Evolutionary conservation across 805 yeast genomes (phyloP), one percentile per base, ranked within the genome.

Genomic region (Clavispora santaluciae): DNA sequence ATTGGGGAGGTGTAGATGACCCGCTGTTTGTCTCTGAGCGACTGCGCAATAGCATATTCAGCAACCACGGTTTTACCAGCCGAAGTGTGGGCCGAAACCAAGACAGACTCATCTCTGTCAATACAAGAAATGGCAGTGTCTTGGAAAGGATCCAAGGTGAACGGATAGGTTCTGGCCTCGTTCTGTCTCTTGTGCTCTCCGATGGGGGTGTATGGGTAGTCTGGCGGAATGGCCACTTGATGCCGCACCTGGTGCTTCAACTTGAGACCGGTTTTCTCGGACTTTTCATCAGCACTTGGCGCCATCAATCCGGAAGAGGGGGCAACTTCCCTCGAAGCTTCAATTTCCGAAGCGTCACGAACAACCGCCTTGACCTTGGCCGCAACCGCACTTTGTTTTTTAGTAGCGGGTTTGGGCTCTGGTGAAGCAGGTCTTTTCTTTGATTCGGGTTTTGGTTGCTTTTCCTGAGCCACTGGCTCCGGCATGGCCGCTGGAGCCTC

Each of bases 41-140:
- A 85, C 63, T 88, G 96, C 1, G 97, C 97, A 62, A 90, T 90
- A 21, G 97, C 96, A 56, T 90, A 90, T 60, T 90, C 97, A 1
- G 97, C 97, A 31, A 90, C 97, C 35, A 90, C 97, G 0, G 97
- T 90, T 59, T 90, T 90, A 68, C 97, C 97, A 9, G 97, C 97
- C 38, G 96, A 89, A 0, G 97, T 90, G 56, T 89, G 98, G 8
- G 99, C 99, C 24, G 97, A 89, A 5, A 93, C 99, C 52, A 93
- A 72, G 18, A 93, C 99, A 1, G 95, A 84, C 65, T 91, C 98
- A 52, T 81, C 78, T 58, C 98, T 75, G 61, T 93, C 98, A 49
- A 93, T 93, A 66, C 98, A 91, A 9, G 96, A 89, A 48, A 93
- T 83, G 12, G 98, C 86, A 15, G 96, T 90, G 53, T 93, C 96